A percentile compares a stretch with the other conserved stretches of the same genome.
Evolutionary conservation across 2,329 filamentous ascomycete species (phyloP).

Genomic region (Botrytis porri): DNA sequence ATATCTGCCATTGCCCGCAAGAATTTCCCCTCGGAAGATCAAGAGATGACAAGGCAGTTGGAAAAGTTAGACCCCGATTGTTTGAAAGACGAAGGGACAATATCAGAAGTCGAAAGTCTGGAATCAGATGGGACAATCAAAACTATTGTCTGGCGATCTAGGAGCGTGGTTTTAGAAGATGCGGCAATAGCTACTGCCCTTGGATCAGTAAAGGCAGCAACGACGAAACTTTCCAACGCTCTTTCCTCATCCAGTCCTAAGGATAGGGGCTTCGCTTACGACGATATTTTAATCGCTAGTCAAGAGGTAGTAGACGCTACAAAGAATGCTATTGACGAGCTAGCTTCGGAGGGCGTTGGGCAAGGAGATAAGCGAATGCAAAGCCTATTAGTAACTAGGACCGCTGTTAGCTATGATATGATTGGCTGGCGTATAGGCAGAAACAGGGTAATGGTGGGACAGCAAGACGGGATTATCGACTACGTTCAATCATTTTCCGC

Average conservation of each 20-base stretch:
- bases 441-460: constrained; percentile 84
- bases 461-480: constrained; percentile 68
- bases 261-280: constrained; percentile 82
- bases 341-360: constrained; percentile 76
- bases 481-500: constrained; percentile 50
- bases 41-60: constrained; percentile 61
- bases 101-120: constrained; percentile 49
- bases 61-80: constrained; percentile 67
- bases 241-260: constrained; percentile 51
- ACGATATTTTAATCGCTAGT: constrained; percentile 82
- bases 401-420: constrained; percentile 90
- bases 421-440: constrained; percentile 93
- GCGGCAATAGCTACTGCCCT: constrained; percentile 86
- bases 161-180: constrained; percentile 86
- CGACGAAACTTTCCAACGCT: constrained; percentile 48
- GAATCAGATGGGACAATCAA: constrained; percentile 60
- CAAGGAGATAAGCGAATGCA: constrained; percentile 87
- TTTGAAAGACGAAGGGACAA: constrained; percentile 55
- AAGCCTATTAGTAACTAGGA: constrained; percentile 84
- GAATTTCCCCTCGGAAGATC: constrained; percentile 70
- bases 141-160: constrained; percentile 79
- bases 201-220: constrained; percentile 61
- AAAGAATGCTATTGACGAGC: constrained; percentile 88
- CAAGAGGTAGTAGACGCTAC: constrained; percentile 94
- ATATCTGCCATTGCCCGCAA: constrained; percentile 75